Base-by-base conservation (phyloP, 2,329 filamentous ascomycete genomes). In the Diaporthe aspalathi region DNA sequence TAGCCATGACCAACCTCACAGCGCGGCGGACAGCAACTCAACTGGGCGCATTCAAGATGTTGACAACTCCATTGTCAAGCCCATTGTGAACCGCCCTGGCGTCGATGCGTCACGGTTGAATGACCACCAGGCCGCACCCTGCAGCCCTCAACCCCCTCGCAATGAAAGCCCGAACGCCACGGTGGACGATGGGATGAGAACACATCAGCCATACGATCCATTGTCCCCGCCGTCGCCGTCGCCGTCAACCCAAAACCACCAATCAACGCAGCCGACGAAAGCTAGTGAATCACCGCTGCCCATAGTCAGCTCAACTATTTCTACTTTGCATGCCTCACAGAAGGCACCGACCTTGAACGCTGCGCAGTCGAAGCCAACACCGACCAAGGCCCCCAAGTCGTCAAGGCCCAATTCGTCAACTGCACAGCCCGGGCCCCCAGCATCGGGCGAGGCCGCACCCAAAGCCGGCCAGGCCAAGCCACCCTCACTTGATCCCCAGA, bases 141-240 rank as follows among this genome's bases (percentile, higher is more conserved):
- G 20, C 60, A 38, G n/a, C 43, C 29, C n/a, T 35, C 60, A 35
- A 6, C 14, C 27, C 7, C 16, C 20, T 35, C 14, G 14, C 16
- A 17, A 1, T 60, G 57, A 66, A 11, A 56, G 16, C 32, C 52
- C 11, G 43, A 52, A 45, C 27, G 29, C 49, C 60, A 70, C 67
- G 35, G n/a, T n/a, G 20, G 35, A 45, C 35, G 68, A 67, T 27
- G 49, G 63, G 35, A 57, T 60, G 40, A 57, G 27, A 35, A 35
- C 49, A 35, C 67, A 52, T 57, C 35, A 71, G 22, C 62, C 67
- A n/a, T 73, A 73, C 43, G 71, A 73, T 50, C 68, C 71, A 71
- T 50, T 73, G 54, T 73, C 71, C 70, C 68, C 68, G 16, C 71
- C 68, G 45, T 49, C 43, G 22, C 49, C 68, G 45, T 49, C 43